Evolutionary conservation across 805 yeast genomes (phyloP).

Genomic region (Saturnispora diversa): DNA sequence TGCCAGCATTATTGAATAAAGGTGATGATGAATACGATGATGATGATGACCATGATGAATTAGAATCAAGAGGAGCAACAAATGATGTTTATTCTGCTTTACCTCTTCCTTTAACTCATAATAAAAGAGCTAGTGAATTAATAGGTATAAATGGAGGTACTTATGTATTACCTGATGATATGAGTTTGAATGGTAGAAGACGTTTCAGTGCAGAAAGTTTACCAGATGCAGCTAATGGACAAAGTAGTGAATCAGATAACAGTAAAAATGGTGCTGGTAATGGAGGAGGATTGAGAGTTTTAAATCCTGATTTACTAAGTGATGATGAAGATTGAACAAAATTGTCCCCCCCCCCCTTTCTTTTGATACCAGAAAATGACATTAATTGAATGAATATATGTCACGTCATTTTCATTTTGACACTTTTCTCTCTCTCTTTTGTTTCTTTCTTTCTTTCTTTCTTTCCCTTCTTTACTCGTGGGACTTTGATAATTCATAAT

Average conservation of each 20-base stretch:
- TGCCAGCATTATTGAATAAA: slow-evolving; percentile 19
- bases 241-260: slow-evolving; percentile 12
- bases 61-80: slow-evolving; percentile 12
- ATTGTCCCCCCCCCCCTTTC: too few relatives aligned
- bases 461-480: too few relatives aligned
- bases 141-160: slow-evolving; percentile 12
- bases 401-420: too few relatives aligned
- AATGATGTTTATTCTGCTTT: slow-evolving; percentile 8
- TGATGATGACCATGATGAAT: slow-evolving; percentile 11
- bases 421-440: too few relatives aligned
- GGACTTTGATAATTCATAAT: too few relatives aligned
- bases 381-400: too few relatives aligned
- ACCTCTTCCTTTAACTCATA: slow-evolving; percentile 5
- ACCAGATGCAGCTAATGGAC: slow-evolving; percentile 30
- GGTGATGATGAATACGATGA: slow-evolving; percentile 18
- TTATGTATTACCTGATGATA: slow-evolving; percentile 15
- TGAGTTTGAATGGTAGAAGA: slow-evolving; percentile 20
- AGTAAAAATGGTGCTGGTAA: slow-evolving; percentile 10
- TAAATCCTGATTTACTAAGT: slow-evolving; percentile 27
- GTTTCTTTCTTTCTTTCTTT: too few relatives aligned
- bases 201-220: slow-evolving; percentile 30
- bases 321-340: slow-evolving; percentile 14
- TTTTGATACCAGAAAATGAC: too few relatives aligned
- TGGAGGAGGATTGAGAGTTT: slow-evolving; percentile 25
- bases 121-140: slow-evolving; percentile 5